Base-by-base conservation (phyloP, 371 early-diverging fungal species). In the Apophysomyces ossiformis region DNA sequence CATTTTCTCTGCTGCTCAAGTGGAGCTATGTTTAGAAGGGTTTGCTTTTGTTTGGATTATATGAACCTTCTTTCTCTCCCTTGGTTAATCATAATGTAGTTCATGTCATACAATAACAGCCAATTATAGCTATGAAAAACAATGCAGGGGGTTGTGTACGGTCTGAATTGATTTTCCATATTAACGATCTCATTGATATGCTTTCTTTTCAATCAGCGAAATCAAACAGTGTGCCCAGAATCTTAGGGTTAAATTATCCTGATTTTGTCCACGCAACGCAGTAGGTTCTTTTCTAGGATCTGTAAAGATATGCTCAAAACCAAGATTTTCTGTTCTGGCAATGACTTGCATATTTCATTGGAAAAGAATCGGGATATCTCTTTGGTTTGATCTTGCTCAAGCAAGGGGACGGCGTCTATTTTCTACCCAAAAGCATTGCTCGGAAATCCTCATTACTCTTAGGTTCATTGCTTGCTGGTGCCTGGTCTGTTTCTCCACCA, bases 391-490 rank as follows among this genome's bases (percentile, higher is more conserved):
- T 13, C 46, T 6, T 6, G 6, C 13, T 18, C 5, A 45, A 45
- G 6, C 16, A 6, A 45, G 12, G 6, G 8, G 46, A 12, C 16
- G 5, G 8, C 43, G 0, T 67, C 32, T 76, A 66, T 39, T 75
- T 75, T 38, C 69, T 69, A 11, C 70, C 74, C 6, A 78, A 47
- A 26, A 81, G 59, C 73, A 81, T 68, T 11, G 75, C 73, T 13
- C 81, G 56, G 43, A 81, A 81, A 64, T 81, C 81, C 57, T 76
- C 72, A 59, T 81, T 78, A 37, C 64, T 67, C 54, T 72, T 73
- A 8, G 65, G 61, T 7, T 5, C 58, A 38, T 37, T 63, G 63
- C 37, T 37, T 38, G 13, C 15, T 18, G 62, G 35, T 13, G 13
- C 37, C 37, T 1, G 45, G 32, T 61, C 50, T 37, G 60, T 32